Percentiles rank a stretch among this genome's conserved stretches.
phyloP scores from a whole-genome alignment of 1,284 basidiomycete genomes.

The Chalciporus sp. region DNA sequence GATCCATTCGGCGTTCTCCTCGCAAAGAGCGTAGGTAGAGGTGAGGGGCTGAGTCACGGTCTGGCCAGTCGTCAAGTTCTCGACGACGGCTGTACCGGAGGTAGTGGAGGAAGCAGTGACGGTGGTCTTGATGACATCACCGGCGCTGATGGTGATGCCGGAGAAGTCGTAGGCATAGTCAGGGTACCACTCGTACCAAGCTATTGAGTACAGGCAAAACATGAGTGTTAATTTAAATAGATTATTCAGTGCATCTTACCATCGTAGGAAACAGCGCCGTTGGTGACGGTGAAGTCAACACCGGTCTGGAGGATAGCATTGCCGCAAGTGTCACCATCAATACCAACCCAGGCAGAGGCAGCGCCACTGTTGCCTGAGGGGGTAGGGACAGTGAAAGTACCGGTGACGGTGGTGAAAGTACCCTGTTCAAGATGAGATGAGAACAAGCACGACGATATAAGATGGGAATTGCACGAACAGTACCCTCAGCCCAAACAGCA shows the following conservation, averaged over 20 bases:
- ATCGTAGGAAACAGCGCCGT: conserved; percentile 5
- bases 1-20: conserved; percentile 27
- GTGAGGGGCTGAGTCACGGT: conserved; percentile 3
- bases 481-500: conserved; percentile 7
- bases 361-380: conserved; percentile 11
- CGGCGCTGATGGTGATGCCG: conserved; percentile 15
- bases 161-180: conserved; percentile 15
- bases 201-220: neutral
- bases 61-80: conserved; percentile 19
- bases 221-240: neutral
- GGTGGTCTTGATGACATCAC: conserved; percentile 17
- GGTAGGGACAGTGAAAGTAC: conserved; percentile 21
- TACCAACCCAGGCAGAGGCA: conserved; percentile 26
- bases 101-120: conserved; percentile 20
- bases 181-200: conserved; percentile 2
- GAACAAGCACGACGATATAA: neutral
- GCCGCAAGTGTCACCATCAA: conserved; percentile 20
- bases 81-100: conserved; percentile 17
- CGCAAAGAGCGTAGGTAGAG: conserved; percentile 23
- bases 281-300: conserved; percentile 14
- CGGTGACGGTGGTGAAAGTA: conserved; percentile 10
- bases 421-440: neutral
- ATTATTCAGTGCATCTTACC: conserved; percentile 6
- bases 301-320: conserved; percentile 25
- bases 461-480: conserved; percentile 11